phyloP scores from a whole-genome alignment of 2,329 filamentous ascomycete genomes.

The Anisogramma anomala region DNA sequence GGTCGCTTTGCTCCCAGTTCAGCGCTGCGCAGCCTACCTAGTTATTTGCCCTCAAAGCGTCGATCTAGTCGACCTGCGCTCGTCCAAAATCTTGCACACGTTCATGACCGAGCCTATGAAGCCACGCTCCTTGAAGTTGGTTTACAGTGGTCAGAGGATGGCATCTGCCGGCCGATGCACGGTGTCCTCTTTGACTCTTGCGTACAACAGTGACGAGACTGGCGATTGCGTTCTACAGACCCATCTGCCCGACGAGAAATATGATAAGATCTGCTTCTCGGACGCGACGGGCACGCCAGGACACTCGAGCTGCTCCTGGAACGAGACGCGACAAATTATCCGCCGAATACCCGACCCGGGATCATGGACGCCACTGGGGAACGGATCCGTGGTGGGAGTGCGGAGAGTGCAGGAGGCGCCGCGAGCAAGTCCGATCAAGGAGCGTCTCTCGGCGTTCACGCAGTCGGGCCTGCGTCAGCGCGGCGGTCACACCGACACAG shows the following conservation, averaged over 20 bases:
- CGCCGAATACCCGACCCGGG: constrained; percentile 51
- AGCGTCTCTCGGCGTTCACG: constrained; percentile 13
- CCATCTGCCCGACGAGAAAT: constrained; percentile 43
- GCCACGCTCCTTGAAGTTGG: constrained; percentile 47
- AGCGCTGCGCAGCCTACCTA: constrained; percentile 48
- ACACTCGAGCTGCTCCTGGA: constrained; percentile 39
- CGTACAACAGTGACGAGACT: constrained; percentile 48
- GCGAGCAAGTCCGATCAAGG: constrained; percentile 15
- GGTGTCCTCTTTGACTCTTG: constrained; percentile 51
- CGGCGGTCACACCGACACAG: constrained; percentile 2
- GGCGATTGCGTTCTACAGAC: constrained; percentile 55
- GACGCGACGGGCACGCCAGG: constrained; percentile 29
- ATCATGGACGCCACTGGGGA: constrained; percentile 49
- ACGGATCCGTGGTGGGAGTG: constrained; percentile 52
- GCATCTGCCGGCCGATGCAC: constrained; percentile 44
- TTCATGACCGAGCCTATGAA: constrained; percentile 49
- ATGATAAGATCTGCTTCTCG: constrained; percentile 46
- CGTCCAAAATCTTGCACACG: constrained; percentile 45
- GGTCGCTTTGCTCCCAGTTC: constrained; percentile 46
- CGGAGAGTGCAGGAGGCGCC: constrained; percentile 30
- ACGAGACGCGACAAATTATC: constrained; percentile 37
- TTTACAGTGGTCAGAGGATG: constrained; percentile 40
- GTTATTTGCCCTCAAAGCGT: constrained; percentile 45
- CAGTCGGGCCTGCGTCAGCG: constrained; percentile 13
- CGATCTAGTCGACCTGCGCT: constrained; percentile 49